Base-by-base conservation (phyloP, 768 basidiomycete species). In the Austroboletus eburneus region DNA sequence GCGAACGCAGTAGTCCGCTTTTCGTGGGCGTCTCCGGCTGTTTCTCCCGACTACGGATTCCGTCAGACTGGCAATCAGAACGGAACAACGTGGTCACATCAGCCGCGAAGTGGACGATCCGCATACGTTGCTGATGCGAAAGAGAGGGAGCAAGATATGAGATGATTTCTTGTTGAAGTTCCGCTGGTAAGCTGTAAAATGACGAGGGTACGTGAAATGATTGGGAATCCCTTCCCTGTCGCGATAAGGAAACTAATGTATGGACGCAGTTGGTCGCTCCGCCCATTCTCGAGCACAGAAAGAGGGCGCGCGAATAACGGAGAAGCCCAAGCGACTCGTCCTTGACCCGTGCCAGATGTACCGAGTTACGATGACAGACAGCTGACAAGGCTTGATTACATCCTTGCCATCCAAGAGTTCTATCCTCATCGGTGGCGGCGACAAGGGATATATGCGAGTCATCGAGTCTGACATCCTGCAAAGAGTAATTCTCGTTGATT, bases 151-250 rank as follows among this genome's bases (percentile, higher is more conserved):
- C 77, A 18, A 83, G 62, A 55, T 77, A 75, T 12, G 79, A 75
- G 27, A 85, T 70, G 30, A 81, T 75, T 57, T 80, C 58, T 10
- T 78, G 72, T 45, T 77, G 75, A 7, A 86, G 64, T 59, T 86
- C 84, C 9, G 61, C 62, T 3, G 85, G 85, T 12, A 86, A 63
- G n/a, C 50, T 29, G 22, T 57, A 51, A 55, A 78, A 74, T 7
- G 68, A 61, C 49, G 57, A 54, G 14, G 50, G 49, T 3, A 29
- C 17, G 14, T 49, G 12, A 39, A 49, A 25, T 17, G 42, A 45
- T 10, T 34, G 41, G 5, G 54, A 51, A n/a, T 43, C 46, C 37
- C 47, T 36, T 37, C 35, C 41, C 36, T 20, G 27, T 21, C 25
- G 35, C 9, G 51, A 54, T 34, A 46, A 21, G 23, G 52, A 52